Evolutionary conservation across 1,284 basidiomycete genomes (phyloP).

Genomic region (Golubevia sp.): DNA sequence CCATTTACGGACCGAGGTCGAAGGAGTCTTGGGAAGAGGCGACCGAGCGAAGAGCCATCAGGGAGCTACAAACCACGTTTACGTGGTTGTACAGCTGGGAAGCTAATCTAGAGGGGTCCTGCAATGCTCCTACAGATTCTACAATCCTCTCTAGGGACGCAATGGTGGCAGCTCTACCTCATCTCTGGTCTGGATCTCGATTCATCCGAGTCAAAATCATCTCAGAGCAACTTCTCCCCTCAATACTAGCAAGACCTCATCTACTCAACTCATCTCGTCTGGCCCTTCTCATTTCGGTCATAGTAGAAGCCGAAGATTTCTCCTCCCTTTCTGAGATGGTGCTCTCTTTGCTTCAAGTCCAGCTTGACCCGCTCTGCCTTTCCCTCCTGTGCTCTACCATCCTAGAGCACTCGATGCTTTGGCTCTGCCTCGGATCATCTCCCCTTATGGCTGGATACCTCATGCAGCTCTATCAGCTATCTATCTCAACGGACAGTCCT

Average conservation of each 20-base stretch:
- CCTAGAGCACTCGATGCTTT: too few species aligned
- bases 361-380: too few species aligned
- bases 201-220: conserved; percentile 30
- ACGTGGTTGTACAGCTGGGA: conserved; percentile 11
- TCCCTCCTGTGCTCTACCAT: too few species aligned
- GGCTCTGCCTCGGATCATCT: too few species aligned
- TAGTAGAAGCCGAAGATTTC: background rate
- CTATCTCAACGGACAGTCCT: too few species aligned
- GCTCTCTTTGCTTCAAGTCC: too few species aligned
- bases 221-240: conserved; percentile 6
- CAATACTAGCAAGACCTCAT: background rate
- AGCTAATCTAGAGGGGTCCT: background rate
- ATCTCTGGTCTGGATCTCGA: conserved; percentile 40
- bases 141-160: background rate
- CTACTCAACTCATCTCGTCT: background rate
- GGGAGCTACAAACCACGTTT: conserved; percentile 28
- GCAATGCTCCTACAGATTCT: background rate
- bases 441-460: too few species aligned
- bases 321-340: too few species aligned
- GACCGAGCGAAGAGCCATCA: conserved; percentile 42
- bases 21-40: conserved; percentile 56
- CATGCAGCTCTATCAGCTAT: too few species aligned
- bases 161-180: conserved; percentile 12
- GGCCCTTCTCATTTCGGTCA: background rate
- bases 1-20: conserved; percentile 49